Evolutionary conservation across 2,329 filamentous ascomycete genomes (phyloP), one percentile per base, ranked within the genome.

Genomic region (Phialophora macrospora): DNA sequence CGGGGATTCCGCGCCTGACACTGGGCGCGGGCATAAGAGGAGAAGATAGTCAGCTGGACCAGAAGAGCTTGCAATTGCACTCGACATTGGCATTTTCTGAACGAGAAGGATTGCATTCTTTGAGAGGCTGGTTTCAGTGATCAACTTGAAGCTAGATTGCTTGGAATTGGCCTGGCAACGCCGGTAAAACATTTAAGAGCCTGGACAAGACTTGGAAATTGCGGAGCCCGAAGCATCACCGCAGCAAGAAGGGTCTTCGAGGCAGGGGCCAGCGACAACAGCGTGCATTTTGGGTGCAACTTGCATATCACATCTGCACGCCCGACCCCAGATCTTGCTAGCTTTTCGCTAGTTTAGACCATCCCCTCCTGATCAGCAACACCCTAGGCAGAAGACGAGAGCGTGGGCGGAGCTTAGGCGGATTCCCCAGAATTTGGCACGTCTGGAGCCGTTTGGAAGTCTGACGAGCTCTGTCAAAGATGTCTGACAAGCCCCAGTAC

Each of bases 101-200:
- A 24, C 9, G 24, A 55, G 28, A 55, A 55, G 52, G n/a, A 30
- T 34, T 55, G n/a, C 52, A 51, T 12, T 2, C 24, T 28, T 12
- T 55, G 52, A 32, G 52, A 30, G 52, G 28, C 28, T 34, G 24
- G 17, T 2, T 1, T 34, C 52, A 30, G 28, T 28, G 28, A 55
- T 55, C 28, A 55, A 22, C 5, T 34, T 22, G 28, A 55, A 30
- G 28, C 52, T 55, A 55, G 24, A 9, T 55, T 28, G 12, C 28
- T 55, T 30, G 52, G 52, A 55, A 44, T 20, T n/a, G 8, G 24
- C 26, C 26, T 55, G 52, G 28, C 52, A 20, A 17, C 34, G 30
- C 17, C 58, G 58, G 58, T 44, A 60, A 60, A 60, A 60, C 58
- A 46, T 60, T 60, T 60, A 60, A 28, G 24, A 51, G 48, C 48